phyloP scores from a whole-genome alignment of 352 stramenopile genomes.

The Phytophthora colocasiae region DNA sequence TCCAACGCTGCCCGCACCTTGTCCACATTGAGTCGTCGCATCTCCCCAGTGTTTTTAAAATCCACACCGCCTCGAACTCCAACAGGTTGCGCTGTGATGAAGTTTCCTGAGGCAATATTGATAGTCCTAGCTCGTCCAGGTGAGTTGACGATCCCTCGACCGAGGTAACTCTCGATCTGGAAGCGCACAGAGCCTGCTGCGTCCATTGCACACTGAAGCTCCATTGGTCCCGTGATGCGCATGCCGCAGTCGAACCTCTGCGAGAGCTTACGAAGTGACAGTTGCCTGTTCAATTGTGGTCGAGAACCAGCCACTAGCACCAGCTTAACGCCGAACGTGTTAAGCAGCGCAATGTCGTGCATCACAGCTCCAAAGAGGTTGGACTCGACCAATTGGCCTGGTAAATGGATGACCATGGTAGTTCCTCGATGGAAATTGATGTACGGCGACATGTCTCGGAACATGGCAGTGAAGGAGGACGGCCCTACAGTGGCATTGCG shows the following conservation, averaged over 20 bases:
- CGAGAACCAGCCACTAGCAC: constrained; percentile 96
- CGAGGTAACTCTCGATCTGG: constrained; percentile 89
- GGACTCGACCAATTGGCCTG: constrained; percentile 93
- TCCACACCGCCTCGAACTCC: constrained; percentile 89
- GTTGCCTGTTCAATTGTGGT: constrained; percentile 94
- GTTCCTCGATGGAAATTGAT: constrained; percentile 97
- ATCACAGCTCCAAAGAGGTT: constrained; percentile 93
- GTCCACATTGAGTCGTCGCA: constrained; percentile 92
- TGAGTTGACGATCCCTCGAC: constrained; percentile 86
- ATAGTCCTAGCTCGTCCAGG: constrained; percentile 72
- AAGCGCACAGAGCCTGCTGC: constrained; percentile 92
- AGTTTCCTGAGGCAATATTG: constrained; percentile 97
- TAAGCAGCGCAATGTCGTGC: constrained; percentile 95
- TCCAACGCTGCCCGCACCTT: constrained; percentile 94
- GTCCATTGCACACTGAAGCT: constrained; percentile 95
- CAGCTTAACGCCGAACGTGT: constrained; percentile 95
- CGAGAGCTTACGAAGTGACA: constrained; percentile 74
- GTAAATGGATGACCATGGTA: constrained; percentile 97
- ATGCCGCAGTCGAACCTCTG: constrained; percentile 83
- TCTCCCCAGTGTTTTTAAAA: constrained; percentile 94
- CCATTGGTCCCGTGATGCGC: constrained; percentile 92
- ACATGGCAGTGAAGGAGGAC: constrained; percentile 91
- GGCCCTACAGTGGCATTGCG: constrained; percentile 34
- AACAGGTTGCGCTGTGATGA: constrained; percentile 94
- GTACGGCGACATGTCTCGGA: constrained; percentile 97